A percentile compares a stretch with the other conserved stretches of the same genome.
These are phyloP conservation scores for Viridothelium virens DNA, from an alignment of 495 filamentous ascomycete genomes.

Conservation along the genomic window DNA sequence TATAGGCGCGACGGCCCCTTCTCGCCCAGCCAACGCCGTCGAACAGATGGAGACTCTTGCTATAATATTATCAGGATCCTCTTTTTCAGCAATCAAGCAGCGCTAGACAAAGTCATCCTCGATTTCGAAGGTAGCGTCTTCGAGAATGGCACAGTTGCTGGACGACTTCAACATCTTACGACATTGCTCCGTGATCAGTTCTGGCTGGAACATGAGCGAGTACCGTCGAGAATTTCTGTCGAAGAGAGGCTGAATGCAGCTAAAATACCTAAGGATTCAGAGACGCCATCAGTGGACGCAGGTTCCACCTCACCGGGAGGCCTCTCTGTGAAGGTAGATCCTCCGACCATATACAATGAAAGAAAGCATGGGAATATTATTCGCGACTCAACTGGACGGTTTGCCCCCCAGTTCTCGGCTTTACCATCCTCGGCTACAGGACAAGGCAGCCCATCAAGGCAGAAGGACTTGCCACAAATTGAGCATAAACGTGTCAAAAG, in stretches of 20 bases:
- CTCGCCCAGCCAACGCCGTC: neutral
- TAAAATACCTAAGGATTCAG: neutral
- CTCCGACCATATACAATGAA: neutral
- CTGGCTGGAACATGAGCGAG: neutral
- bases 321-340: neutral
- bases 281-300: neutral
- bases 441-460: neutral
- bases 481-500: neutral
- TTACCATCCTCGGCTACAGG: neutral
- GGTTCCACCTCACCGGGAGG: neutral
- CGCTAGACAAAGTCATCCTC: neutral
- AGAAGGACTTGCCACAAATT: neutral
- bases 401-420: neutral
- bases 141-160: neutral
- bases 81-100: neutral
- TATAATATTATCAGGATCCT: neutral
- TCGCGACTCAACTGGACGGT: neutral
- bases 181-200: neutral
- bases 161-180: neutral
- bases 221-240: neutral
- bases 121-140: neutral
- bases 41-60: neutral
- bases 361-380: neutral
- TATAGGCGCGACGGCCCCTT: neutral
- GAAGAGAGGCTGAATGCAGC: neutral